Conservation (phyloP, 2,329 filamentous ascomycete genomes). For the Drechmeria coniospora region DNA sequence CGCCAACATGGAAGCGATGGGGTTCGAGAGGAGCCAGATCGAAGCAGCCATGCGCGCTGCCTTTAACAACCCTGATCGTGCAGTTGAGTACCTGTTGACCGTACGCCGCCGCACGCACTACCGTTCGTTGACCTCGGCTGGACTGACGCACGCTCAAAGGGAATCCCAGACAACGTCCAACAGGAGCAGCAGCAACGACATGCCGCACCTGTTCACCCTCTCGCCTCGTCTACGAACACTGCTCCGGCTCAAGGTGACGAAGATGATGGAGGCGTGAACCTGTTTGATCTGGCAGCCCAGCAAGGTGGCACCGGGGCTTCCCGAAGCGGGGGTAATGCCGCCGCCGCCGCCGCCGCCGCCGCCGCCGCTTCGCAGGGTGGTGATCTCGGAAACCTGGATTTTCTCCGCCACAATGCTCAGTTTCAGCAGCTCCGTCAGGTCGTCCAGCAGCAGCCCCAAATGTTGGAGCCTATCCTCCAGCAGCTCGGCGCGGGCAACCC, state of each 20-base stretch:
- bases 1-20: slow-evolving; percentile 93
- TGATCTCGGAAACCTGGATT: slow-evolving; percentile 70
- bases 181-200: slow-evolving; percentile 47
- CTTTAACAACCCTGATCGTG: slow-evolving; percentile 92
- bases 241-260: slow-evolving; percentile 30
- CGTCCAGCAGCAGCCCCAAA: slow-evolving; percentile 92
- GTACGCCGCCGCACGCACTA: slow-evolving; percentile 34
- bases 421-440: slow-evolving; percentile 97
- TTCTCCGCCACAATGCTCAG: slow-evolving; percentile 85
- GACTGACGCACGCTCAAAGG: slow-evolving; percentile 31
- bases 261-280: slow-evolving; percentile 59
- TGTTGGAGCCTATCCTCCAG: slow-evolving; percentile 96
- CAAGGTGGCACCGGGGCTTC: slow-evolving; percentile 32
- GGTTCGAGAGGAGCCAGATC: slow-evolving; percentile 76
- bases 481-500: slow-evolving; percentile 92
- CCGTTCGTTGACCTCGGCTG: background rate
- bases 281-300: slow-evolving; percentile 86
- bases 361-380: slow-evolving; percentile 33
- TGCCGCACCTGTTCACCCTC: slow-evolving; percentile 25
- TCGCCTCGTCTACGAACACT: slow-evolving; percentile 21
- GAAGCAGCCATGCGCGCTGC: slow-evolving; percentile 91
- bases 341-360: slow-evolving; percentile 29
- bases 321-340: slow-evolving; percentile 27
- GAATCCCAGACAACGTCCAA: slow-evolving; percentile 74
- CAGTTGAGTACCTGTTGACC: slow-evolving; percentile 86